A percentile compares a stretch with the other conserved stretches of the same genome.
Conservation (phyloP, 768 basidiomycete species). For the Termitomyces titanicus region DNA sequence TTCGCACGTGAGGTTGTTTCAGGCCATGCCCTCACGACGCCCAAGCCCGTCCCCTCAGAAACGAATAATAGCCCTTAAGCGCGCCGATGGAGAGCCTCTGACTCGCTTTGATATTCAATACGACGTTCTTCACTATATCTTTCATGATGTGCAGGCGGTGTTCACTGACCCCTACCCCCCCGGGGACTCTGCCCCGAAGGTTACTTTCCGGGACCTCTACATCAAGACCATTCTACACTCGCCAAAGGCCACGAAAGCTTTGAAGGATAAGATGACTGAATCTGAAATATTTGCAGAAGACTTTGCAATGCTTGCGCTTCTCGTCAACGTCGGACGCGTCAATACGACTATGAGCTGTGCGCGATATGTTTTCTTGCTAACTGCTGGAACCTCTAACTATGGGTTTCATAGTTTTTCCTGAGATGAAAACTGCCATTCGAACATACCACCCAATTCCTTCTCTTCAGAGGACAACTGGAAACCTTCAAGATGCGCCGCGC, state of each 20-base stretch:
- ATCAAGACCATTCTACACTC: conserved; percentile 49
- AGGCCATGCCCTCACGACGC: conserved; percentile 31
- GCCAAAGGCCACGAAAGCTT: conserved; percentile 62
- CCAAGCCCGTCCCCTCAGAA: conserved; percentile 35
- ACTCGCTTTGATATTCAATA: conserved; percentile 69
- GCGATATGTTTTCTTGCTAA: conserved; percentile 24
- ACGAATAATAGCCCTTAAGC: conserved; percentile 46
- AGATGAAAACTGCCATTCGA: conserved; percentile 74
- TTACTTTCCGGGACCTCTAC: conserved; percentile 64
- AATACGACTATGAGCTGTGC: conserved; percentile 82
- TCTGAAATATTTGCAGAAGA: conserved; percentile 56
- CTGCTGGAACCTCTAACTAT: conserved; percentile 2
- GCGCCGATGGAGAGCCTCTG: conserved; percentile 62
- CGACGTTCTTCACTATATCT: conserved; percentile 76
- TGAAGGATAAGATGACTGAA: conserved; percentile 70
- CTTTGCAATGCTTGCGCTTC: conserved; percentile 70
- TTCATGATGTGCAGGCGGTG: conserved; percentile 59
- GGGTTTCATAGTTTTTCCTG: conserved; percentile 57
- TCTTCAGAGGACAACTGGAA: conserved; percentile 63
- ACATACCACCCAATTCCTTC: conserved; percentile 78
- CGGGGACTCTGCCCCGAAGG: conserved; percentile 22
- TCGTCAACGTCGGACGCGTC: conserved; percentile 77
- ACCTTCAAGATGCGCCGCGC: conserved; percentile 75
- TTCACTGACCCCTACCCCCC: conserved; percentile 44
- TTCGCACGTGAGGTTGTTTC: background rate